These are phyloP conservation scores for Arctium minus DNA, from an alignment of 129 eudicot genomes.

Conservation along the genomic window DNA sequence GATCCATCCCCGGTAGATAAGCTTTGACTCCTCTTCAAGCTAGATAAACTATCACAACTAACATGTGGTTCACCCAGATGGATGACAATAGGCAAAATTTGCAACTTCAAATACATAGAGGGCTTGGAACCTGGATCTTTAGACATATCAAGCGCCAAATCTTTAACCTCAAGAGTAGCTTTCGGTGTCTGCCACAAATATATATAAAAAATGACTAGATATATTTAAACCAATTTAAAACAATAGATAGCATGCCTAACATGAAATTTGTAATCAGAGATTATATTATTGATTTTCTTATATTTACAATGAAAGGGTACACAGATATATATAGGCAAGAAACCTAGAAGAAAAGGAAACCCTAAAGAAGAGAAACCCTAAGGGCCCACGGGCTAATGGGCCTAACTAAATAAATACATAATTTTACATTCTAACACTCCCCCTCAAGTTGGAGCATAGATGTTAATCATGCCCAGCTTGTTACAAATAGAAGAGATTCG, in stretches of 20 bases:
- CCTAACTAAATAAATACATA: no score
- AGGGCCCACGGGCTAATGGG: no score
- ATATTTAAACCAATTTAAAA: background rate
- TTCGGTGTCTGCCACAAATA: conserved; percentile 69
- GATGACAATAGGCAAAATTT: conserved; percentile 58
- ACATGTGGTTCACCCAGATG: conserved; percentile 48
- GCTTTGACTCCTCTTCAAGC: conserved; percentile 29
- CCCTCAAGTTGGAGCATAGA: no score
- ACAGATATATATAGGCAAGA: no score
- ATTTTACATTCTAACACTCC: no score
- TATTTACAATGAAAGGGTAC: no score
- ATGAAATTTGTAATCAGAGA: background rate
- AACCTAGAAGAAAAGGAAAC: no score
- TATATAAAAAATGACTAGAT: background rate
- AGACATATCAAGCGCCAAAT: conserved; percentile 63
- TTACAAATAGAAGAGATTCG: no score
- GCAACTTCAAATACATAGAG: conserved; percentile 67
- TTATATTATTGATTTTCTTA: no score
- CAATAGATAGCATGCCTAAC: background rate
- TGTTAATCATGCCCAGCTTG: no score
- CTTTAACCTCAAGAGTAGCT: conserved; percentile 72
- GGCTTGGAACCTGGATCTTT: conserved; percentile 75
- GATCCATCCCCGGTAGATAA: conserved; percentile 32
- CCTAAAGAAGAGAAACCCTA: no score
- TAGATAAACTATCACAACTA: conserved; percentile 36